Evolutionary conservation across 208 protist genomes (phyloP).

Genomic region (Wallacemonas collosoma): DNA sequence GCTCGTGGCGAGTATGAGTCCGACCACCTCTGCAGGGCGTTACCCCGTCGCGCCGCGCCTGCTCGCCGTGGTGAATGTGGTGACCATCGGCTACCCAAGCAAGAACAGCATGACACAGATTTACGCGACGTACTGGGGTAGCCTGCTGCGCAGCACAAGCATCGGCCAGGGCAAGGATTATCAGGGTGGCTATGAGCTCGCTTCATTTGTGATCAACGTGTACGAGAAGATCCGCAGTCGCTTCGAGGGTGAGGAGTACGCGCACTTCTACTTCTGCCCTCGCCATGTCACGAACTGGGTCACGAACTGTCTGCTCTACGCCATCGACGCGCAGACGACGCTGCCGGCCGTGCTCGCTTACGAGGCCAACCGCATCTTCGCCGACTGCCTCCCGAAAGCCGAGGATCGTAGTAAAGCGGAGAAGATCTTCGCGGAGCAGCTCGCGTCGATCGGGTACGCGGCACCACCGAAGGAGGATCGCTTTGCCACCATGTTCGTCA

Average conservation of each 20-base stretch:
- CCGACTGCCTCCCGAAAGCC: conserved; percentile 89
- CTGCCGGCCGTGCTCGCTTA: conserved; percentile 93
- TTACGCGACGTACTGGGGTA: conserved; percentile 90
- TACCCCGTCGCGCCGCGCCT: conserved; percentile 94
- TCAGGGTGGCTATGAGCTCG: conserved; percentile 79
- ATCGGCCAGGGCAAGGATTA: conserved; percentile 70
- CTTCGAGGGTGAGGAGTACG: conserved; percentile 94
- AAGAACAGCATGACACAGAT: conserved; percentile 88
- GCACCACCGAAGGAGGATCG: conserved; percentile 68
- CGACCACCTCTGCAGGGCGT: conserved; percentile 85
- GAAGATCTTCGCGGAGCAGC: conserved; percentile 79
- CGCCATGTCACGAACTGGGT: conserved; percentile 96
- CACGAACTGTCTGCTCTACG: conserved; percentile 92
- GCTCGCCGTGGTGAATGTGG: conserved; percentile 93
- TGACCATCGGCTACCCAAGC: conserved; percentile 92
- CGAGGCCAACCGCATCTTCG: conserved; percentile 94
- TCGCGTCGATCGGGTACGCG: conserved; percentile 85
- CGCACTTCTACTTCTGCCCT: conserved; percentile 97
- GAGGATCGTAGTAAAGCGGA: conserved; percentile 75
- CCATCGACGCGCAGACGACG: conserved; percentile 84
- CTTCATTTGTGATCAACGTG: conserved; percentile 92
- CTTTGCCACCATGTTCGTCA: conserved; percentile 84
- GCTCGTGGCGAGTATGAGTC: conserved; percentile 96
- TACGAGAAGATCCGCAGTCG: conserved; percentile 90
- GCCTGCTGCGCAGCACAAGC: conserved; percentile 59